Evolutionary conservation across 2,329 filamentous ascomycete genomes (phyloP), one percentile per base, ranked within the genome.

Genomic region (Pyrenophora tritici-repentis): DNA sequence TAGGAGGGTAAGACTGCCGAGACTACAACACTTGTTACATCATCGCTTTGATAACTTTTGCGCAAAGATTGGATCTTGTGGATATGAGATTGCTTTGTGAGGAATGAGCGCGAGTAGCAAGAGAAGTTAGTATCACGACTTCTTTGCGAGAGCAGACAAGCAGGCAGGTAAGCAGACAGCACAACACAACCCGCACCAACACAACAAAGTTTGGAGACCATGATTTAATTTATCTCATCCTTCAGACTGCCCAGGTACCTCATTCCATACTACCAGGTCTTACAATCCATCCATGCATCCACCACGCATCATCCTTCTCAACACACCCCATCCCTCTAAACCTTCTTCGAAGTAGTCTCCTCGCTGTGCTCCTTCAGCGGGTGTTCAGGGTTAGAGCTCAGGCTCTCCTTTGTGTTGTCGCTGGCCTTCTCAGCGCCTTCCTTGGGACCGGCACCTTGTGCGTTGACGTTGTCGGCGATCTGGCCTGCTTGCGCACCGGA

Each of bases 341-440:
- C 55, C 38, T 71, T 72, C 76, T 88, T 88, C 47, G 76, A 75
- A 44, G 86, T 86, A 71, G 86, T 88, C 38, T 82, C 79, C 65
- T 83, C 76, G 1, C 85, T 73, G 12, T 78, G 76, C 44, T 88
- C 82, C 32, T 87, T 86, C 42, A 90, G 76, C 1, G 81, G 74
- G 3, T 84, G 83, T 62, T 80, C 81, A 10, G 88, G 88, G 80
- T 91, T 91, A 4, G 83, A 87, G 48, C 76, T 76, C 49, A 73
- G 50, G 8, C 50, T 51, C 8, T 44, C 31, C 65, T 83, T 79
- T 24, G 75, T 65, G 50, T 84, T 76, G 63, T 84, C 77, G 20
- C 55, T 59, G 35, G 79, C 69, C 46, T 80, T 74, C 73, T 85
- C 82, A 40, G 75, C 73, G 54, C 79, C 71, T n/a, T 69, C 46